These are phyloP conservation scores for Lumnitzera racemosa DNA, from an alignment of 345 rosid genomes.

Conservation along the genomic window DNA sequence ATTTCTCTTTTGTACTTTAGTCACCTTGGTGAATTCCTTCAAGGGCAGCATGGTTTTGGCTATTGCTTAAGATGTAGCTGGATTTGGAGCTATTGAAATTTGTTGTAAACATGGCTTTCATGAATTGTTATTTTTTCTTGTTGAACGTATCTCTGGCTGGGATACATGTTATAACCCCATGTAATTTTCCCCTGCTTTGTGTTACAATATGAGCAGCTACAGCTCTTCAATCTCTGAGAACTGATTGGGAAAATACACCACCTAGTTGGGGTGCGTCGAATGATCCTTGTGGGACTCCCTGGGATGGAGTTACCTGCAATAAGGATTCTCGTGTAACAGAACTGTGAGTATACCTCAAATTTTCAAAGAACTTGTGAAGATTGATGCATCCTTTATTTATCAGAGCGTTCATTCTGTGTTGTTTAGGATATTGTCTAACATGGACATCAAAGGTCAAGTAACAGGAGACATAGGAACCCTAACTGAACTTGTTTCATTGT, in stretches of 20 bases:
- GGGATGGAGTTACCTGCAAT: conserved; percentile 91
- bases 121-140: neutral
- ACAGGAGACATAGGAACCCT: conserved; percentile 87
- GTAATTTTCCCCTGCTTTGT: neutral
- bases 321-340: conserved; percentile 60
- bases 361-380: neutral
- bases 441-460: conserved; percentile 77
- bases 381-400: neutral
- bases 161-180: neutral
- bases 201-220: conserved; percentile 37
- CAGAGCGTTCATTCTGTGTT: neutral
- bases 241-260: conserved; percentile 67
- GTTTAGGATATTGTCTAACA: conserved; percentile 72
- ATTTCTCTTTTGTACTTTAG: too few relatives aligned
- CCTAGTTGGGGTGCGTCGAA: conserved; percentile 63
- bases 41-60: too few relatives aligned
- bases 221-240: conserved; percentile 67
- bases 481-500: conserved; percentile 76
- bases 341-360: conserved; percentile 37
- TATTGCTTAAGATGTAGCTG: too few relatives aligned
- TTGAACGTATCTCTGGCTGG: neutral
- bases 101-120: too few relatives aligned
- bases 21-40: too few relatives aligned
- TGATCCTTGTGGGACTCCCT: conserved; percentile 77
- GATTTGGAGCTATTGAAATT: too few relatives aligned